Percentiles rank a stretch among this genome's conserved stretches.
Conservation (phyloP, 768 basidiomycete genomes). For the Mycena latifolia region DNA sequence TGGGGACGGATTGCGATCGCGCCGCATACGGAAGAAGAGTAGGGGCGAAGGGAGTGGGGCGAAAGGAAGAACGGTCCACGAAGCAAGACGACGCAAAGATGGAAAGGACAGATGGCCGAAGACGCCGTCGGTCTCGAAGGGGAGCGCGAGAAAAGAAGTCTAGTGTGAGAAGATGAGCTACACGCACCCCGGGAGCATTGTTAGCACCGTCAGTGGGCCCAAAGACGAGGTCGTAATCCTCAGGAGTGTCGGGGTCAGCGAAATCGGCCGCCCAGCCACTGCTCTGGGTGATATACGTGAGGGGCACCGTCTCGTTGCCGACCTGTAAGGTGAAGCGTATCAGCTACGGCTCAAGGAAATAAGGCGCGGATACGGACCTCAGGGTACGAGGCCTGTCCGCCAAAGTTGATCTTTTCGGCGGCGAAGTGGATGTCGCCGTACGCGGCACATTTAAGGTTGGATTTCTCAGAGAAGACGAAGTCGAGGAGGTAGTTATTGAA, state of each 20-base stretch:
- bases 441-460: slow-evolving; percentile 62
- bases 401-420: slow-evolving; percentile 58
- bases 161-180: not conserved
- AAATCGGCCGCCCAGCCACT: slow-evolving; percentile 55
- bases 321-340: slow-evolving; percentile 32
- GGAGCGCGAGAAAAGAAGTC: not conserved
- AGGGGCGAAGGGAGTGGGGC: too few species aligned
- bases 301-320: slow-evolving; percentile 29
- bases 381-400: slow-evolving; percentile 55
- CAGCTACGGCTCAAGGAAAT: slow-evolving; percentile 32
- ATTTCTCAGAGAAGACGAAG: slow-evolving; percentile 50
- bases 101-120: too few species aligned
- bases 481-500: slow-evolving; percentile 58
- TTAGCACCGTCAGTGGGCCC: slow-evolving; percentile 61
- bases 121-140: too few species aligned
- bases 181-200: slow-evolving; percentile 57
- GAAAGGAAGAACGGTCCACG: not conserved
- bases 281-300: slow-evolving; percentile 59
- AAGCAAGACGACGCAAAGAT: not conserved
- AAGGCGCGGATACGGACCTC: slow-evolving; percentile 23
- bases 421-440: slow-evolving; percentile 59
- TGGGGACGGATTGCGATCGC: slow-evolving; percentile 8
- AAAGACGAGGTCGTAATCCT: slow-evolving; percentile 60
- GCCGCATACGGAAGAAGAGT: slow-evolving; percentile 1
- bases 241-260: slow-evolving; percentile 53